Evolutionary conservation across 2,329 filamentous ascomycete genomes (phyloP).

Genomic region (Pyricularia pennisetigena): DNA sequence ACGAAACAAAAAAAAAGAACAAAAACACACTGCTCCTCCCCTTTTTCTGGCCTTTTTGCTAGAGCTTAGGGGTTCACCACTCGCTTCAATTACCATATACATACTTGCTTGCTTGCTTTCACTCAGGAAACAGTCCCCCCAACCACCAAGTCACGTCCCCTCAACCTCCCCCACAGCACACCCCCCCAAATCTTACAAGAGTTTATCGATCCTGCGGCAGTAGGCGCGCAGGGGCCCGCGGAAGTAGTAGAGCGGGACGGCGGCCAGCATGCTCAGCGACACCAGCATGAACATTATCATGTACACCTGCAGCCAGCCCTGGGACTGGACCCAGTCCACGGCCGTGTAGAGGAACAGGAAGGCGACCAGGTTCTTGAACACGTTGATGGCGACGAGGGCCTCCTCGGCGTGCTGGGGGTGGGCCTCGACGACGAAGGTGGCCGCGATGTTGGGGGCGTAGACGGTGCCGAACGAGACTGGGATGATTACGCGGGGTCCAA

Average conservation of each 20-base stretch:
- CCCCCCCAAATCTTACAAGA: not conserved
- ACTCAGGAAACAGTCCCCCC: no score
- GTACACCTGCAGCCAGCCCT: not conserved
- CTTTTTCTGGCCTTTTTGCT: not conserved
- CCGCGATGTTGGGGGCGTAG: slow-evolving; percentile 4
- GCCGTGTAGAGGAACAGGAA: slow-evolving; percentile 33
- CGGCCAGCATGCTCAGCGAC: not conserved
- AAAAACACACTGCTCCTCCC: not conserved
- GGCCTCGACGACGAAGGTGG: slow-evolving; percentile 9
- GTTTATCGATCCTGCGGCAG: not conserved
- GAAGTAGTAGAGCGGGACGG: not conserved
- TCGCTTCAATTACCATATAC: no score
- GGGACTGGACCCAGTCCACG: not conserved
- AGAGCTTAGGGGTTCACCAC: not conserved
- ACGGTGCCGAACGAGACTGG: slow-evolving; percentile 3
- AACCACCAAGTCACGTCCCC: not conserved
- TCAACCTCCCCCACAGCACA: not conserved
- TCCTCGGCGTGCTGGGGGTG: slow-evolving; percentile 9
- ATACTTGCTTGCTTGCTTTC: no score
- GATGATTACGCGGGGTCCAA: not conserved
- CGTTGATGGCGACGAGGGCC: slow-evolving; percentile 7
- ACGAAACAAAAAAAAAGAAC: not conserved
- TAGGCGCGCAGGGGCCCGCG: not conserved
- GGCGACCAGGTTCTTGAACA: slow-evolving; percentile 32
- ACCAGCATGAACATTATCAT: not conserved